Percentiles rank a stretch among this genome's conserved stretches.
phyloP scores from a whole-genome alignment of 768 basidiomycete species.

The Boletus rubroflammeus region DNA sequence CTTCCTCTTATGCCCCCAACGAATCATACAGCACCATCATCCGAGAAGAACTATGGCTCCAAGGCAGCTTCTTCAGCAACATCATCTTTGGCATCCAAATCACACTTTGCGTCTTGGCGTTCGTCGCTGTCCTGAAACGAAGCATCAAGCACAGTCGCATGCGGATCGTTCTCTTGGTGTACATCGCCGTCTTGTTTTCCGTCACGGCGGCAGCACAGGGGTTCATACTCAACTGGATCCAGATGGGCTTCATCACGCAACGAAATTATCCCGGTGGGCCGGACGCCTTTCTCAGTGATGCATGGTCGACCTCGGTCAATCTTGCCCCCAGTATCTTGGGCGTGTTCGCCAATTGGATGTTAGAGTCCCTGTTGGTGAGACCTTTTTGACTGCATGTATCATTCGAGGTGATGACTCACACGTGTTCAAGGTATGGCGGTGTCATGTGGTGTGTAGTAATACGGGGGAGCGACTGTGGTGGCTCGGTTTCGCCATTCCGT shows the following conservation, averaged over 20 bases:
- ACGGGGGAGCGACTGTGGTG: slow-evolving; percentile 31
- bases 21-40: slow-evolving; percentile 1
- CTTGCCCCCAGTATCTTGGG: not conserved
- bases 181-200: not conserved
- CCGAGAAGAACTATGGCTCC: slow-evolving; percentile 12
- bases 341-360: slow-evolving; percentile 9
- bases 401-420: not conserved
- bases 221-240: slow-evolving; percentile 15
- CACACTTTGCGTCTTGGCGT: slow-evolving; percentile 1
- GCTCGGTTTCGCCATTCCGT: slow-evolving; percentile 35
- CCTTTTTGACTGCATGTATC: not conserved
- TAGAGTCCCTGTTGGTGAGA: slow-evolving; percentile 5
- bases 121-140: not conserved
- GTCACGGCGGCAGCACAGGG: slow-evolving; percentile 16
- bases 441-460: slow-evolving; percentile 46
- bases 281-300: slow-evolving; percentile 11
- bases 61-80: slow-evolving; percentile 8
- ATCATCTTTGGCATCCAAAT: slow-evolving; percentile 11
- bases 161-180: not conserved
- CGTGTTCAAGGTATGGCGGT: slow-evolving; percentile 40
- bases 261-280: slow-evolving; percentile 31
- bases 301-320: slow-evolving; percentile 8
- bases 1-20: not conserved
- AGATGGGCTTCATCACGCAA: slow-evolving; percentile 25
- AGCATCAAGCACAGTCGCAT: not conserved